Evolutionary conservation across 129 eudicot species (phyloP).

Genomic region (Kitagawia praeruptora): DNA sequence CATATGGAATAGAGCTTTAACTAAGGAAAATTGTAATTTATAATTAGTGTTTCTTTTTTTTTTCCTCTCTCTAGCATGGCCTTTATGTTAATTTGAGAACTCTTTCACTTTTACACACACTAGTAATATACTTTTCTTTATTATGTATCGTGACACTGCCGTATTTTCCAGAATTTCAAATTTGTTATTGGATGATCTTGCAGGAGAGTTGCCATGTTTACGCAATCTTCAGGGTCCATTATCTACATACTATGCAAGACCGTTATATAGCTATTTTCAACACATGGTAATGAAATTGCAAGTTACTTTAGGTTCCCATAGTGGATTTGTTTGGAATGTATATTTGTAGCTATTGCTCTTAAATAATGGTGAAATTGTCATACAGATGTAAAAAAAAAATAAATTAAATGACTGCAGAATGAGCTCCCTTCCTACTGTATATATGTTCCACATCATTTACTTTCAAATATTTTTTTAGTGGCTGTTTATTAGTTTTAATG

Average conservation of each 20-base stretch:
- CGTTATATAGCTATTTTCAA: slow-evolving; percentile 45
- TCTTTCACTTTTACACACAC: not conserved
- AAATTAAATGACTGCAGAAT: not conserved
- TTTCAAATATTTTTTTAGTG: not conserved
- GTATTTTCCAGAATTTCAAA: not conserved
- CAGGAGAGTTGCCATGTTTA: slow-evolving; percentile 50
- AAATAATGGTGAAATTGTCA: not conserved
- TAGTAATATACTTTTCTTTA: not conserved
- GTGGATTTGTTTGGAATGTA: not conserved
- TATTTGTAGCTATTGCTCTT: not conserved
- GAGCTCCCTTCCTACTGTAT: not conserved
- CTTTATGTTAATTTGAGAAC: slow-evolving; percentile 5
- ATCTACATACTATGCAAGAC: slow-evolving; percentile 38
- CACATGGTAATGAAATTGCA: slow-evolving; percentile 44
- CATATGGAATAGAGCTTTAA: not conserved
- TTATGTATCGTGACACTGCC: too few species aligned
- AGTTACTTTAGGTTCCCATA: not conserved
- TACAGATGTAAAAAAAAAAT: not conserved
- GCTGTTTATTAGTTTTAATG: not conserved
- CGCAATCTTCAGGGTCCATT: slow-evolving; percentile 30
- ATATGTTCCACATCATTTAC: not conserved
- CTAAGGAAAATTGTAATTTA: not conserved
- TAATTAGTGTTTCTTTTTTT: not conserved
- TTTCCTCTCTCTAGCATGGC: not conserved
- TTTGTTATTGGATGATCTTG: slow-evolving; percentile 2